phyloP scores from a whole-genome alignment of 2,329 filamentous ascomycete species.

The Teratosphaeriaceae sp. region DNA sequence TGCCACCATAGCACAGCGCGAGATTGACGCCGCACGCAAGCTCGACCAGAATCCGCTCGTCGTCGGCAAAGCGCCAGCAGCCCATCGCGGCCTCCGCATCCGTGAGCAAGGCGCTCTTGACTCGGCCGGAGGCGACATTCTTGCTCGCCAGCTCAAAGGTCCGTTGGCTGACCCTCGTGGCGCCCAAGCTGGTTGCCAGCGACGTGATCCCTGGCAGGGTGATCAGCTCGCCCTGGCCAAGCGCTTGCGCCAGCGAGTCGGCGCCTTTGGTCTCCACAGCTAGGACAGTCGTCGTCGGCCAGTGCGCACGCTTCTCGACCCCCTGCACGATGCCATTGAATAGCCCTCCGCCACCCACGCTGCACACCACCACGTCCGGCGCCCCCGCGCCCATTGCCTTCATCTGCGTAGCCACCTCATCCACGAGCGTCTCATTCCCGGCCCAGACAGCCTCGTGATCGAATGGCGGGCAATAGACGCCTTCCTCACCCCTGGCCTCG shows the following conservation, averaged over 20 bases:
- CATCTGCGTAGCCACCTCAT: conserved; percentile 42
- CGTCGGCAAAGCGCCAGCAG: conserved; percentile 70
- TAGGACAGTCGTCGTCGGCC: conserved; percentile 46
- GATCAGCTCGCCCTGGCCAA: conserved; percentile 47
- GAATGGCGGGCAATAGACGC: conserved; percentile 64
- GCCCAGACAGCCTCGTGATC: conserved; percentile 63
- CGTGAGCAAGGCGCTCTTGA: conserved; percentile 57
- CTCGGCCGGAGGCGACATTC: conserved; percentile 33
- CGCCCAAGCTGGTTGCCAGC: conserved; percentile 67
- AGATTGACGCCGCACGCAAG: conserved; percentile 77
- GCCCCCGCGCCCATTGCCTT: conserved; percentile 30
- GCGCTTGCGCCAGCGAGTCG: conserved; percentile 58
- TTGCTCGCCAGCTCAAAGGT: conserved; percentile 58
- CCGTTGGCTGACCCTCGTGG: conserved; percentile 60
- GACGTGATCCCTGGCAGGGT: conserved; percentile 67
- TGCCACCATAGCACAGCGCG: conserved; percentile 58
- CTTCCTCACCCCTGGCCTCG: conserved; percentile 35
- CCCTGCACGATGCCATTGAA: conserved; percentile 70
- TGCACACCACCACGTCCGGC: conserved; percentile 67
- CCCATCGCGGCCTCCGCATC: conserved; percentile 77
- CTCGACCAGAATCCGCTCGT: conserved; percentile 76
- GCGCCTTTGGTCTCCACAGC: conserved; percentile 72
- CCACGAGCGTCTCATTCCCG: conserved; percentile 55
- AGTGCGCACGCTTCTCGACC: conserved; percentile 43
- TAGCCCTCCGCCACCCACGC: conserved; percentile 73